Base-by-base conservation (phyloP, 2,329 filamentous ascomycete species). In the Colletotrichum gloeosporioides region DNA sequence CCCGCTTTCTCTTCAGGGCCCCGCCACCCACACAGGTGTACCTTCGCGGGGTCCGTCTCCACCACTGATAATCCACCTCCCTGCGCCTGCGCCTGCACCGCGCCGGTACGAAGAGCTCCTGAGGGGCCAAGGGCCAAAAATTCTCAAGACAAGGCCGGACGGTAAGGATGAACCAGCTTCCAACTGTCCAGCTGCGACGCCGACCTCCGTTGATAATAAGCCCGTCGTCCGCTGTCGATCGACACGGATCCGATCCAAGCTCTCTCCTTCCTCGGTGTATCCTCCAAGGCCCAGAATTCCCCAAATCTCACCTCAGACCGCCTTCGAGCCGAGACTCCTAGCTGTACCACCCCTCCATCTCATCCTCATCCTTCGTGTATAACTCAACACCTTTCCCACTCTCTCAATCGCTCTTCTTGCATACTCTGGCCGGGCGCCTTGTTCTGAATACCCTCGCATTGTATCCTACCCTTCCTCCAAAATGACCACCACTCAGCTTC, bases 401-500 rank as follows among this genome's bases (percentile, higher is more conserved):
- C 34, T 18, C 32, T 29, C 22, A 39, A 67, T 31, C 57, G 44
- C 36, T 63, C 31, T 22, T 29, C 15, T 4, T 71, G 8, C 62
- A 15, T 12, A 55, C n/a, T 67, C 59, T 69, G 73, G 73, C 69
- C 73, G 64, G 70, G 73, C 57, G 73, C 73, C 73, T 64, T 27
- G 61, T 63, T 66, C 53, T 72, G 59, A 72, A 72, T 65, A 68
- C 18, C 49, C 61, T 34, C 69, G 68, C 22, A 16, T 18, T 25
- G n/a, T 66, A 49, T 32, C 57, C 53, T 62, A 22, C n/a, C 44
- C n/a, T 16, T 59, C 69, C 62, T 39, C 71, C 84, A 90, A 80
- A 79, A 93, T 92, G 89, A 68, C 77, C 39, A 95, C 94, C 69
- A 96, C 94, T 78, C 87, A 92, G 74, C 89, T 96, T 78, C 89